Evolutionary conservation across 129 eudicot genomes (phyloP).

Genomic region (Lonicera japonica): DNA sequence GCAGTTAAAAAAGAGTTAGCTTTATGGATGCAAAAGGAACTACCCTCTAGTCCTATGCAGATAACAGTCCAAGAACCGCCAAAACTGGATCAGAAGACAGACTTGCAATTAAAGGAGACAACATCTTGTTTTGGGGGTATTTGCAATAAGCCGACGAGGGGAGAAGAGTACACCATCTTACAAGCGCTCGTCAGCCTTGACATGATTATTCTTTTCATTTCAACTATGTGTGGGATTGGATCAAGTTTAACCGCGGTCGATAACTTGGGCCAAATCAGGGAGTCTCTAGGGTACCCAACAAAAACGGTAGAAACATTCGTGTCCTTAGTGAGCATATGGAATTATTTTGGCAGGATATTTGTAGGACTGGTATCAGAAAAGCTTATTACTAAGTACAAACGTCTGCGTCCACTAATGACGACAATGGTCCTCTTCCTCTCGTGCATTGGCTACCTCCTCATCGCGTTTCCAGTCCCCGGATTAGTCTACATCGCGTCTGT

Average conservation of each 20-base stretch:
- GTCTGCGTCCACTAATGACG: slow-evolving; percentile 31
- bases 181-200: slow-evolving; percentile 33
- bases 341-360: slow-evolving; percentile 34
- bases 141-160: slow-evolving; percentile 24
- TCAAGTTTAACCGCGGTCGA: slow-evolving; percentile 34
- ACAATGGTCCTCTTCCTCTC: slow-evolving; percentile 26
- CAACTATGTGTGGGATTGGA: slow-evolving; percentile 36
- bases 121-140: slow-evolving; percentile 10
- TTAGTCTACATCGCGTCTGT: slow-evolving; percentile 36
- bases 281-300: slow-evolving; percentile 32
- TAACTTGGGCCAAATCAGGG: slow-evolving; percentile 39
- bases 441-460: slow-evolving; percentile 24
- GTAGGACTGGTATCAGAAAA: slow-evolving; percentile 34
- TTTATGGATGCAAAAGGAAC: slow-evolving; percentile 7
- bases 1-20: slow-evolving; percentile 19
- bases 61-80: no score
- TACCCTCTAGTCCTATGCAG: not conserved
- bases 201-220: slow-evolving; percentile 22
- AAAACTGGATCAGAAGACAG: not conserved
- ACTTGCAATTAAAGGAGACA: not conserved
- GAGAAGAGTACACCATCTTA: slow-evolving; percentile 35
- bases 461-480: slow-evolving; percentile 33
- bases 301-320: slow-evolving; percentile 26
- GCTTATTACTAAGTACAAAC: slow-evolving; percentile 15
- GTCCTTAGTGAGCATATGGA: slow-evolving; percentile 40